These are phyloP conservation scores for Tuber aestivum DNA, from an alignment of 495 filamentous ascomycete genomes.

Conservation along the genomic window DNA sequence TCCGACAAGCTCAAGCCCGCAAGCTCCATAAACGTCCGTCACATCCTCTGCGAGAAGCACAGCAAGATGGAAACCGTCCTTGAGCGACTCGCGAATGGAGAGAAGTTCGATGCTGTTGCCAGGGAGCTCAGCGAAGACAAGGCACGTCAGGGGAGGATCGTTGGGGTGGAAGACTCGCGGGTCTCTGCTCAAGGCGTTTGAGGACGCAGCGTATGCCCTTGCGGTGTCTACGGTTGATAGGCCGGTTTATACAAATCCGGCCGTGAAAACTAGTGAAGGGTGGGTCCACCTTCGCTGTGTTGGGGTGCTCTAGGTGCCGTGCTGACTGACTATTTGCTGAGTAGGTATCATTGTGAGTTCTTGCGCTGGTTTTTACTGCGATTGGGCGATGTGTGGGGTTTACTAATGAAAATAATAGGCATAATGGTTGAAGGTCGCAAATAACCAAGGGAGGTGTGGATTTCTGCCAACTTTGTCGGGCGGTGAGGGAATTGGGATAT, in stretches of 20 bases:
- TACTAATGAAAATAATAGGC: conserved; percentile 14
- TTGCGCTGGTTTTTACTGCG: neutral
- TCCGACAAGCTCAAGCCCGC: conserved; percentile 35
- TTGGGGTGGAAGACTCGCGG: conserved; percentile 41
- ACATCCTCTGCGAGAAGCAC: conserved; percentile 42
- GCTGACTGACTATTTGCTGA: neutral
- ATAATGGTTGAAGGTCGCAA: conserved; percentile 42
- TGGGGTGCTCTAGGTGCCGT: neutral
- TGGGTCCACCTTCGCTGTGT: neutral
- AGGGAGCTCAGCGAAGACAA: conserved; percentile 40
- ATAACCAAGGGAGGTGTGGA: neutral
- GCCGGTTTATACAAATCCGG: conserved; percentile 36
- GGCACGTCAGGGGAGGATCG: conserved; percentile 39
- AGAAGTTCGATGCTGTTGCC: conserved; percentile 40
- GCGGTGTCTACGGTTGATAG: conserved; percentile 38
- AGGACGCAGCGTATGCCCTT: conserved; percentile 38
- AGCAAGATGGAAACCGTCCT: conserved; percentile 34
- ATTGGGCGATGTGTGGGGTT: neutral
- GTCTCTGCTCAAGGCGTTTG: conserved; percentile 37
- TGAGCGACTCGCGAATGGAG: conserved; percentile 35
- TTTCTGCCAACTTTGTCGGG: neutral
- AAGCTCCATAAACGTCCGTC: conserved; percentile 40
- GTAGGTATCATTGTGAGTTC: conserved; percentile 36
- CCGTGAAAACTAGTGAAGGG: conserved; percentile 39
- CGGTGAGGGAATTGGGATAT: neutral